A percentile compares a stretch with the other conserved stretches of the same genome.
Conservation (phyloP, 1,284 basidiomycete species). For the Sporisorium exsertum region DNA sequence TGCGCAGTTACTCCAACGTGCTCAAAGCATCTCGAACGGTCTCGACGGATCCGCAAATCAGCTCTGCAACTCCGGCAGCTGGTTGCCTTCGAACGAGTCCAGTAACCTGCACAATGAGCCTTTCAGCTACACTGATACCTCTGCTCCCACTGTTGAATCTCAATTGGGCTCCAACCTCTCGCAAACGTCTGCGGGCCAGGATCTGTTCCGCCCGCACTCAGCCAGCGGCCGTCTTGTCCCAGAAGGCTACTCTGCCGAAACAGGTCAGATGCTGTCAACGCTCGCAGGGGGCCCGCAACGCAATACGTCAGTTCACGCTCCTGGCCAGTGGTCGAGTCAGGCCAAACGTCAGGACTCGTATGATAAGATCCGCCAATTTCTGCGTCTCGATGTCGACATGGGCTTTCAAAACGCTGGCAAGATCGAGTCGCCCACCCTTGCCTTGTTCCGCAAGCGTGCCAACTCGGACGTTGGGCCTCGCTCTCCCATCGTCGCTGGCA, state of each 20-base stretch:
- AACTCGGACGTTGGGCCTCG: constrained; percentile 55
- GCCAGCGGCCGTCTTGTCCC: constrained; percentile 38
- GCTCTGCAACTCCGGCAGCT: constrained; percentile 6
- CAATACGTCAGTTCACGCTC: constrained; percentile 20
- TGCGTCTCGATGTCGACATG: constrained; percentile 60
- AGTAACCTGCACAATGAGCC: constrained; percentile 22
- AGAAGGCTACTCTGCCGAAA: constrained; percentile 28
- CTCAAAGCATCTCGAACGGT: constrained; percentile 8
- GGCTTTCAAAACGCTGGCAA: constrained; percentile 47
- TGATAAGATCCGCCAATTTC: constrained; percentile 58
- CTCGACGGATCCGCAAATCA: constrained; percentile 9
- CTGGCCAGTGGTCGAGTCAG: constrained; percentile 50
- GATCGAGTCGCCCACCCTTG: constrained; percentile 48
- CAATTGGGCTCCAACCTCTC: constrained; percentile 4
- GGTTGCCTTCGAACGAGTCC: constrained; percentile 20
- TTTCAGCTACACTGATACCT: constrained; percentile 25
- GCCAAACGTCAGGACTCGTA: constrained; percentile 59
- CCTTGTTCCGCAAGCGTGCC: constrained; percentile 49
- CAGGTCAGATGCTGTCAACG: constrained; percentile 37
- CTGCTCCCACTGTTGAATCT: constrained; percentile 8
- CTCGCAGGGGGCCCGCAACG: constrained; percentile 27
- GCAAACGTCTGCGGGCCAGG: constrained; percentile 10
- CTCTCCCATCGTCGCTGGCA: constrained; percentile 40
- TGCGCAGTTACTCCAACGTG: constrained; percentile 37
- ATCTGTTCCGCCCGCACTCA: constrained; percentile 25